Conservation (phyloP, 371 early-diverging fungal genomes). For the Mortierella polycephala region DNA sequence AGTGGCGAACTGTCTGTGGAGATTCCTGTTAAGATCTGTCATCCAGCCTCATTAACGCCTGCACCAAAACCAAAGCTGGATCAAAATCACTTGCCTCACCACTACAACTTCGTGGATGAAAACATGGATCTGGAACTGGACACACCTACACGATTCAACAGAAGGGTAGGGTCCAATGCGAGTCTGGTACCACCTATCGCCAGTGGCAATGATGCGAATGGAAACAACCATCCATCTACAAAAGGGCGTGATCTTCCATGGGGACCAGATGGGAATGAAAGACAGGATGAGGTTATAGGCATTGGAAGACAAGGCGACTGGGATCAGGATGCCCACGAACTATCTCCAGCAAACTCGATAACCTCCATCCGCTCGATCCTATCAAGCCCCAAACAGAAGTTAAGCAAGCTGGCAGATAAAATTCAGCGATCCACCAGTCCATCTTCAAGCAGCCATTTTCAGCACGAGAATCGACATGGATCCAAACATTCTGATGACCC, state of each 20-base stretch:
- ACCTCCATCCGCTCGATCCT: slow-evolving; percentile 40
- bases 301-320: slow-evolving; percentile 46
- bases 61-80: slow-evolving; percentile 57
- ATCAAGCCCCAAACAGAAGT: slow-evolving; percentile 38
- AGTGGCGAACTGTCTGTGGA: slow-evolving; percentile 64
- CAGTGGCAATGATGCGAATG: neutral
- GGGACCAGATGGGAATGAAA: slow-evolving; percentile 16
- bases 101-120: slow-evolving; percentile 55
- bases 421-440: slow-evolving; percentile 57
- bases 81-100: slow-evolving; percentile 54
- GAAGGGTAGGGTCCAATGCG: slow-evolving; percentile 36
- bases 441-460: slow-evolving; percentile 36
- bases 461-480: slow-evolving; percentile 38
- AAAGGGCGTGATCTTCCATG: slow-evolving; percentile 21
- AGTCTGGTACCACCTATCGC: slow-evolving; percentile 12
- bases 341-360: slow-evolving; percentile 52
- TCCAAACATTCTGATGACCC: slow-evolving; percentile 30
- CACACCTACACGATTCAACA: slow-evolving; percentile 17
- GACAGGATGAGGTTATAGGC: slow-evolving; percentile 13
- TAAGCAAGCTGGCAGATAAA: slow-evolving; percentile 51
- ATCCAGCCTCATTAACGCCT: slow-evolving; percentile 61
- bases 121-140: slow-evolving; percentile 37
- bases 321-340: slow-evolving; percentile 22
- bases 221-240: neutral
- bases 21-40: slow-evolving; percentile 65